Conservation (phyloP, 768 basidiomycete species). For the Macrolepiota fuliginosa region DNA sequence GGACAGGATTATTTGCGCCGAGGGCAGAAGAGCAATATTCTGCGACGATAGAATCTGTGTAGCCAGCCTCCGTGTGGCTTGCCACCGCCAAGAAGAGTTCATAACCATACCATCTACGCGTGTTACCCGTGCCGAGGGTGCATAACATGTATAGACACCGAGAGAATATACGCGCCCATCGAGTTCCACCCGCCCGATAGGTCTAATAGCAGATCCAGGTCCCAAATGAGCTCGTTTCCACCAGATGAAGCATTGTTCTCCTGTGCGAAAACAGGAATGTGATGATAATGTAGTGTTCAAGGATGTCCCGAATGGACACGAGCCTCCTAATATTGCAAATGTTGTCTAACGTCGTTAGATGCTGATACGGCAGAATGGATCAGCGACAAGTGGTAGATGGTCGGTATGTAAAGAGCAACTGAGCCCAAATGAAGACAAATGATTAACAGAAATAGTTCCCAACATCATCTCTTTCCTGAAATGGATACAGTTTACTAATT, state of each 20-base stretch:
- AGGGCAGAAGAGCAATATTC: background rate
- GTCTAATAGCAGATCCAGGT: background rate
- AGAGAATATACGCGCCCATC: slow-evolving; percentile 1
- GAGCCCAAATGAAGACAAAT: background rate
- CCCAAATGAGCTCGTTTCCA: background rate
- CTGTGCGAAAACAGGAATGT: background rate
- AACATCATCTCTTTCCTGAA: slow-evolving; percentile 9
- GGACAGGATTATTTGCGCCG: background rate
- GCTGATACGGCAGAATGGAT: too few species aligned
- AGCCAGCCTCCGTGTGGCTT: background rate
- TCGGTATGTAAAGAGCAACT: background rate
- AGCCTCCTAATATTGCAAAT: too few species aligned
- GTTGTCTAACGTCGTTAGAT: too few species aligned
- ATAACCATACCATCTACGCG: slow-evolving; percentile 8
- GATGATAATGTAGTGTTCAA: background rate
- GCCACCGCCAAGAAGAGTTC: slow-evolving; percentile 2
- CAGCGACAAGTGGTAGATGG: background rate
- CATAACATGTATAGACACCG: slow-evolving; percentile 11
- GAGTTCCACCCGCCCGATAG: background rate
- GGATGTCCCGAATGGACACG: background rate
- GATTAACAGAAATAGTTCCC: slow-evolving; percentile 6
- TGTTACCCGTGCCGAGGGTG: slow-evolving; percentile 11
- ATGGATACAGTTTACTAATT: slow-evolving; percentile 5
- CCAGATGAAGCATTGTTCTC: background rate
- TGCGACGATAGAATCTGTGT: background rate